Percentiles rank a stretch among this genome's conserved stretches.
Conservation (phyloP, 495 filamentous ascomycete species). For the Oidiodendron maius region DNA sequence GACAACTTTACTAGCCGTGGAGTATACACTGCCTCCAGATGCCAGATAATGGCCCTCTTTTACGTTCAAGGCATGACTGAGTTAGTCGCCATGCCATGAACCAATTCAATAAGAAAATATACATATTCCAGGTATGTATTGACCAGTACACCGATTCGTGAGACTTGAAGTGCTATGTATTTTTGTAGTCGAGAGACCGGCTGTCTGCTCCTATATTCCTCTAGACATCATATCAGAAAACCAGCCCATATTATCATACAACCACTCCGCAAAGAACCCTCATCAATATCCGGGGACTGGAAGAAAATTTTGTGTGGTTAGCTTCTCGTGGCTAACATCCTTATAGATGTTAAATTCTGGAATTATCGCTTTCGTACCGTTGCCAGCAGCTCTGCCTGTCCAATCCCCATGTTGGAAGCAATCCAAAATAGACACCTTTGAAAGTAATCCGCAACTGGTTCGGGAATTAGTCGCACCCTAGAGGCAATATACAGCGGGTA, state of each 20-base stretch:
- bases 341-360: no score
- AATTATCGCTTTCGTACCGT: slow-evolving; percentile 3
- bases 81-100: no score
- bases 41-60: no score
- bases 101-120: no score
- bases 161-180: no score
- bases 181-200: no score
- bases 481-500: slow-evolving; percentile 26
- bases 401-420: slow-evolving; percentile 27
- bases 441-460: slow-evolving; percentile 22
- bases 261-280: slow-evolving; percentile 4
- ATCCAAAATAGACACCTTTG: slow-evolving; percentile 28
- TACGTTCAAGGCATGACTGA: no score
- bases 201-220: no score
- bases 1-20: no score
- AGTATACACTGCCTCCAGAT: no score
- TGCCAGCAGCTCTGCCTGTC: slow-evolving; percentile 22
- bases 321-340: background rate
- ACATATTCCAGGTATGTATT: no score
- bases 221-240: background rate
- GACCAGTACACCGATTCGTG: no score
- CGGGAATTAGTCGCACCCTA: slow-evolving; percentile 20
- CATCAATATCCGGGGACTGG: slow-evolving; percentile 3
- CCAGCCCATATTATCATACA: slow-evolving; percentile 11
- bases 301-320: background rate